Percentiles rank a stretch among this genome's conserved stretches.
phyloP scores from a whole-genome alignment of 345 rosid species.

The Euphorbia tirucalli region DNA sequence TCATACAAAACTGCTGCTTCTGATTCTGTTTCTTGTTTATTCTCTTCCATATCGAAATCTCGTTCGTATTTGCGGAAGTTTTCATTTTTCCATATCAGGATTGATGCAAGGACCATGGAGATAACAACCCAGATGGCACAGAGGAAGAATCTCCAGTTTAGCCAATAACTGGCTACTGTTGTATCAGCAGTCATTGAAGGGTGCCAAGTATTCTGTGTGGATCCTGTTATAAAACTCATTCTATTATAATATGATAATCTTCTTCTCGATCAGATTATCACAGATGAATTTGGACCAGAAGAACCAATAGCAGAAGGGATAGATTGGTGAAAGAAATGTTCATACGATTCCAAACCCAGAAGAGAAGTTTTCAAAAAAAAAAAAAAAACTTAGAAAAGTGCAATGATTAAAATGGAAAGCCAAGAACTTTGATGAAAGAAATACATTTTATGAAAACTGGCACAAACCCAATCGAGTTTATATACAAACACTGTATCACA shows the following conservation, averaged over 20 bases:
- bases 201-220: constrained; percentile 51
- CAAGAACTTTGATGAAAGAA: background rate
- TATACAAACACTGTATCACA: background rate
- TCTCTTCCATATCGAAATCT: constrained; percentile 28
- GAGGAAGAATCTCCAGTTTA: constrained; percentile 84
- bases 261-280: too few species aligned
- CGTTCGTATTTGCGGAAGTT: constrained; percentile 18
- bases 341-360: background rate
- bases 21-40: constrained; percentile 36
- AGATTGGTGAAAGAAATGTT: background rate
- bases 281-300: background rate
- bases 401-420: background rate
- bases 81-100: constrained; percentile 69
- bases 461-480: background rate
- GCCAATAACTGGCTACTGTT: constrained; percentile 67
- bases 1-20: constrained; percentile 39
- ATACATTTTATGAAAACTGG: background rate
- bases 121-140: constrained; percentile 59
- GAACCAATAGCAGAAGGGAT: background rate
- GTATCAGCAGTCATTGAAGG: constrained; percentile 63
- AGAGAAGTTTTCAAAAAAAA: background rate
- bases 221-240: constrained; percentile 47
- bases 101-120: constrained; percentile 34
- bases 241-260: constrained; percentile 10
- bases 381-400: background rate